These are phyloP conservation scores for Cyanophora paradoxa DNA, from an alignment of 78 protist genomes.

Conservation along the genomic window DNA sequence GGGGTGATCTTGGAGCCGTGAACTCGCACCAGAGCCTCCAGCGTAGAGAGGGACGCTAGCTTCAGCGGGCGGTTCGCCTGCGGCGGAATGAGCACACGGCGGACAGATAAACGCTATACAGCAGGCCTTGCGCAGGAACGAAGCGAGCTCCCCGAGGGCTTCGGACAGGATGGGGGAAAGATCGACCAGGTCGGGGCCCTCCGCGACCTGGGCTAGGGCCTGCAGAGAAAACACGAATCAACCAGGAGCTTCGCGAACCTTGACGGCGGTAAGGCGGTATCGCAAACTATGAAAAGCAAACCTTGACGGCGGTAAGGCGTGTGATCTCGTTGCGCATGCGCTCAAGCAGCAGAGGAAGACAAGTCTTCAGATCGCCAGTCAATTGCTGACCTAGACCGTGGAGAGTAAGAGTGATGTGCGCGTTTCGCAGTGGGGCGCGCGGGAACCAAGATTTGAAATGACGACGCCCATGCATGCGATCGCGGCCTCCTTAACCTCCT, in stretches of 20 bases:
- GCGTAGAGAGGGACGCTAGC: slow-evolving; percentile 25
- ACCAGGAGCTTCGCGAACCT: no score
- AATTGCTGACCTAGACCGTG: not conserved
- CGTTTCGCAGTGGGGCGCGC: not conserved
- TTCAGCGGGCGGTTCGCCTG: slow-evolving; percentile 27
- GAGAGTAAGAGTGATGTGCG: not conserved
- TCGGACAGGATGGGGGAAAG: slow-evolving; percentile 5
- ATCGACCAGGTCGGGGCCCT: not conserved
- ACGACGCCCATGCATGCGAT: slow-evolving; percentile 54
- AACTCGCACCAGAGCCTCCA: not conserved
- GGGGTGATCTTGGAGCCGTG: not conserved
- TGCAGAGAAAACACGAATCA: no score
- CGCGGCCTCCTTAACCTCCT: slow-evolving; percentile 86
- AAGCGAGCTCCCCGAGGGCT: not conserved
- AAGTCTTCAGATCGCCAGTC: not conserved
- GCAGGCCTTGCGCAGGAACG: no score
- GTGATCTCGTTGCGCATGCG: slow-evolving; percentile 81
- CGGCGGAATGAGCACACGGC: slow-evolving; percentile 4
- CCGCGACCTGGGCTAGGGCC: no score
- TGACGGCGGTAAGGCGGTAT: no score
- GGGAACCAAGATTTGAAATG: slow-evolving; percentile 47
- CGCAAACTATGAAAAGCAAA: no score
- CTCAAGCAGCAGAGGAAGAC: slow-evolving; percentile 48
- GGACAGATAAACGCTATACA: no score
- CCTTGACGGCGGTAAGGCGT: slow-evolving; percentile 54